Percentiles rank a stretch among this genome's conserved stretches.
These are phyloP conservation scores for Domatiomyces catenatus DNA, from an alignment of 2,329 filamentous ascomycete genomes.

Conservation along the genomic window DNA sequence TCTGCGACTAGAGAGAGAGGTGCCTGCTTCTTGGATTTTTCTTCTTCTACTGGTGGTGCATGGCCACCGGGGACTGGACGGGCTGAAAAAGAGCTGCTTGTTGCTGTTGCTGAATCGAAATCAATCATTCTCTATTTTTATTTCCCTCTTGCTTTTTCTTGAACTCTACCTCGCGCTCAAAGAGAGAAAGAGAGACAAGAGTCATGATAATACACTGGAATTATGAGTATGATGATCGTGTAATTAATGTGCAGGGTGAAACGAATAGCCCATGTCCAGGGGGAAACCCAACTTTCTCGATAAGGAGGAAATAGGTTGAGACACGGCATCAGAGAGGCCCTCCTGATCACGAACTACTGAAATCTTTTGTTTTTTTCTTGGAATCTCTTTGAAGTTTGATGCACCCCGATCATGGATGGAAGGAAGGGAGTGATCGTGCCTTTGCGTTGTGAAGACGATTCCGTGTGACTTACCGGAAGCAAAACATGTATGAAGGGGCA, in stretches of 20 bases:
- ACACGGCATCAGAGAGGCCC: slow-evolving; percentile 26
- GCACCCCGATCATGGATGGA: slow-evolving; percentile 1
- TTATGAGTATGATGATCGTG: not conserved
- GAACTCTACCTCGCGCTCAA: too few species aligned
- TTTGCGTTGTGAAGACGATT: slow-evolving; percentile 1
- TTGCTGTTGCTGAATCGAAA: too few species aligned
- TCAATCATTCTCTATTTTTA: too few species aligned
- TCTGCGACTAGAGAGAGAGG: too few species aligned
- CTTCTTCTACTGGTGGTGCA: too few species aligned
- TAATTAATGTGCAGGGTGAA: slow-evolving; percentile 24
- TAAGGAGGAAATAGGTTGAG: not conserved
- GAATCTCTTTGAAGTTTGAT: slow-evolving; percentile 12
- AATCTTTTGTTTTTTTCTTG: slow-evolving; percentile 17
- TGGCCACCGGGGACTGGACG: too few species aligned
- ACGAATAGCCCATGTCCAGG: slow-evolving; percentile 22
- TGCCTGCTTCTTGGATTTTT: too few species aligned
- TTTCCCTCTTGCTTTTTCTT: too few species aligned
- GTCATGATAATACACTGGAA: not conserved
- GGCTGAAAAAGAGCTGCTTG: too few species aligned
- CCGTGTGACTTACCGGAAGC: not conserved
- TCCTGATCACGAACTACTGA: slow-evolving; percentile 1
- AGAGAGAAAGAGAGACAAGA: not conserved
- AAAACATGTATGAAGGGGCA: too few species aligned
- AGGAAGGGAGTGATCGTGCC: not conserved
- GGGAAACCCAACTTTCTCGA: not conserved